Percentiles rank a stretch among this genome's conserved stretches.
Conservation (phyloP, 345 rosid genomes). For the Eucalyptus curtisii region DNA sequence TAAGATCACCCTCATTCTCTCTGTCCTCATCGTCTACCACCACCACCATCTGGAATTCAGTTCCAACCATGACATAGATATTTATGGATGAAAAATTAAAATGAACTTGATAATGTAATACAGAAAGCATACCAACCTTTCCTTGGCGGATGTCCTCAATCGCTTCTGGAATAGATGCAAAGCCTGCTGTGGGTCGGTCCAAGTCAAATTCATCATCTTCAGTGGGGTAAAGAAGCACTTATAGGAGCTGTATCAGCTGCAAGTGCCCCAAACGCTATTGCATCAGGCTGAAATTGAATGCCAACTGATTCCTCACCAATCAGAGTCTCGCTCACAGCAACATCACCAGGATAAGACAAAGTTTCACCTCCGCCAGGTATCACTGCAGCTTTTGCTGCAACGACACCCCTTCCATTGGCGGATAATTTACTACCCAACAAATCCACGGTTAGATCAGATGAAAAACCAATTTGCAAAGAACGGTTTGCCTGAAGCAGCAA, state of each 20-base stretch:
- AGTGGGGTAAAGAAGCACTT: constrained; percentile 23
- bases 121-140: constrained; percentile 36
- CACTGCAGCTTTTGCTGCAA: constrained; percentile 32
- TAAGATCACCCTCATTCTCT: constrained; percentile 91
- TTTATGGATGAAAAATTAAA: background rate
- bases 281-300: constrained; percentile 21
- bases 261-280: constrained; percentile 25
- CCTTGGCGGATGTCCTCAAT: constrained; percentile 88
- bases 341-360: constrained; percentile 27
- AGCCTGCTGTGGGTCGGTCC: constrained; percentile 64
- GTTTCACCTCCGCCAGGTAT: constrained; percentile 56
- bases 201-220: constrained; percentile 57
- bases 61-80: background rate
- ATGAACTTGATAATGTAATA: background rate
- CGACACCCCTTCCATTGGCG: constrained; percentile 9
- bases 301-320: background rate
- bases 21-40: constrained; percentile 95
- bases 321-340: constrained; percentile 1
- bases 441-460: constrained; percentile 4
- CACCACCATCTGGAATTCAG: constrained; percentile 55
- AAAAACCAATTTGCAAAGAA: constrained; percentile 9
- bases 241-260: constrained; percentile 28
- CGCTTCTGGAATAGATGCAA: constrained; percentile 76
- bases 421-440: constrained; percentile 15
- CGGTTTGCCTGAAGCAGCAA: constrained; percentile 12